Evolutionary conservation across 192 early-diverging fungal genomes (phyloP), one percentile per base, ranked within the genome.

Genomic region (Paraglomus occultum): DNA sequence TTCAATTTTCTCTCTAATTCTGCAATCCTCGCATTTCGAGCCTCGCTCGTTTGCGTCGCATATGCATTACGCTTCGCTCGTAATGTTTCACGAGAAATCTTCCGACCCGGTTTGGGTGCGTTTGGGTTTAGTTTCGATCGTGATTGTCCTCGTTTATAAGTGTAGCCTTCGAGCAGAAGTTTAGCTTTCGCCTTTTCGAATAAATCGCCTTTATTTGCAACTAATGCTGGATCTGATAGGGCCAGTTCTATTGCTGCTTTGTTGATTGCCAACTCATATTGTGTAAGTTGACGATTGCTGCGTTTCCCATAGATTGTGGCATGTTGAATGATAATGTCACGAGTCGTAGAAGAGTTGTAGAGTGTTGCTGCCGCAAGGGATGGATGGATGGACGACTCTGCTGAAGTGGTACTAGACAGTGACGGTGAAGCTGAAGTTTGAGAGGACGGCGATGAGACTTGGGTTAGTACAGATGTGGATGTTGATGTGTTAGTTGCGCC

Each of bases 291-390:
- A 6, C 84, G 77, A 15, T 72, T 76, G 0, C 67, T 77, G n/a
- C 81, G 75, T 51, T 86, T 86, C 12, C 84, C 84, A 42, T 82
- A 86, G 57, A 86, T 84, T 6, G 73, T 73, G 1, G 84, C 80
- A 52, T 82, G 84, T 20, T 79, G 72, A 55, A 83, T 70, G 63
- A 84, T 83, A 12, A 79, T 48, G 20, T 83, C 79, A 18, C 67
- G 53, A 8, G 78, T 74, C 9, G 79, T 53, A 22, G 61, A 42
- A 44, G 42, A 31, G 31, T 31, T 31, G 31, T 74, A 31, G 51
- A 8, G 17, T 77, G 73, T 45, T 17, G 53, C 15, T 45, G 54
- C 51, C 65, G 51, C 15, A 64, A 60, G 31, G 60, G 58, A 38
- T 70, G 43, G n/a, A 53, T 52, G 48, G 40, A 44, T 23, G 20